Evolutionary conservation across 139 green algal genomes (phyloP), one percentile per base, ranked within the genome.

Genomic region (Tetraselmis chui): DNA sequence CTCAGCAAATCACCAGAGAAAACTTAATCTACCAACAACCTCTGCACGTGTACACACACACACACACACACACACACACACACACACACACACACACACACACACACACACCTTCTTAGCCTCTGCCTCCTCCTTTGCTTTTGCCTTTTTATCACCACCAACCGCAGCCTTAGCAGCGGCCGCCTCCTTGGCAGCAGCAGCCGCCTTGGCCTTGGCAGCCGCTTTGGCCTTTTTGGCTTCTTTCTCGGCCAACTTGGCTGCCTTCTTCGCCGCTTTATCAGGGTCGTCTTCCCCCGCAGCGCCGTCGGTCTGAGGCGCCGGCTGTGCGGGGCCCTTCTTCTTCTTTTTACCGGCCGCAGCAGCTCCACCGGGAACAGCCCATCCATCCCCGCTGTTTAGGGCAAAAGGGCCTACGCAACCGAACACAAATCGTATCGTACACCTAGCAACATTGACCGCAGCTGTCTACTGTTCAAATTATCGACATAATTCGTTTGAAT

Each of bases 191-290:
- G 83, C 89, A 2, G 87, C 87, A 29, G 82, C 86, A 26, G 83
- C 88, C 22, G 80, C 32, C 75, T 86, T 85, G 25, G 80, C 88
- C 76, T 92, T 92, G 59, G 87, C 90, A 29, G 30, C 76, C 2
- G 85, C 84, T 32, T 93, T 94, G 28, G 83, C 87, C 79, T 89
- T 89, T 84, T 96, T 93, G 77, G 93, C 92, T 30, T 87, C 89
- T 87, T 95, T 96, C 81, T 94, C 91, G 23, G 92, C 93, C 76
- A 89, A 82, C 84, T 97, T 97, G 79, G 91, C 92, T 0, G 92
- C 92, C 88, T 95, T 93, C 84, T 94, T 93, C 58, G 92, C 93
- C 26, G 88, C 89, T 86, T 94, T 94, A 82, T 94, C 91, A 1
- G 93, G 89, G 77, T 95, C 91, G 32, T 91, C 76, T 79, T 90